These are phyloP conservation scores for Groenewaldozyma salmanticensis DNA, from an alignment of 805 yeast genomes.

Conservation along the genomic window DNA sequence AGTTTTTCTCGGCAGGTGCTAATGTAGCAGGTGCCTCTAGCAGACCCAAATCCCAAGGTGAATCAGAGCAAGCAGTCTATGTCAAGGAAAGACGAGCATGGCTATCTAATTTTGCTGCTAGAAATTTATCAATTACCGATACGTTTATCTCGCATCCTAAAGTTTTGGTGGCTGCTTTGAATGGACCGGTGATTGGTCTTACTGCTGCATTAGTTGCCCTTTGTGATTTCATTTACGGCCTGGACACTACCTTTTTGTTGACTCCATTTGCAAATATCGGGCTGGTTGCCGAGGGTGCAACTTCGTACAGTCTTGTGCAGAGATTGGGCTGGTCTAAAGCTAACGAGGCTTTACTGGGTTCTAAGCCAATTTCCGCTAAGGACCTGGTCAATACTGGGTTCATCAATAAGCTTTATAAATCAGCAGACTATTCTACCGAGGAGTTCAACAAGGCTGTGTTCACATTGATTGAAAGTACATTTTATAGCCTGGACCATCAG, in stretches of 20 bases:
- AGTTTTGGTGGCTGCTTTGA: slow-evolving; percentile 60
- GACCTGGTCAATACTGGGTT: slow-evolving; percentile 51
- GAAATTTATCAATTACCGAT: slow-evolving; percentile 61
- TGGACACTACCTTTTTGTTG: slow-evolving; percentile 46
- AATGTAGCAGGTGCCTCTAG: slow-evolving; percentile 30
- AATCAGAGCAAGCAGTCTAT: slow-evolving; percentile 12
- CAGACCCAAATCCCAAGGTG: slow-evolving; percentile 12
- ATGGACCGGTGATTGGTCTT: slow-evolving; percentile 83
- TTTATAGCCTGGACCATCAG: slow-evolving; percentile 37
- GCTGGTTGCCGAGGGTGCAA: slow-evolving; percentile 72
- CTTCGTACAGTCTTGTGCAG: slow-evolving; percentile 55
- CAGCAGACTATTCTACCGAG: slow-evolving; percentile 30
- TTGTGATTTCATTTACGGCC: slow-evolving; percentile 67
- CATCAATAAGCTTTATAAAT: slow-evolving; percentile 44
- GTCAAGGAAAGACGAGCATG: slow-evolving; percentile 28
- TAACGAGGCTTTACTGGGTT: slow-evolving; percentile 61
- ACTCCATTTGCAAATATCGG: slow-evolving; percentile 79
- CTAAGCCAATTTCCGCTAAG: slow-evolving; percentile 53
- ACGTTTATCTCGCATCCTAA: slow-evolving; percentile 63
- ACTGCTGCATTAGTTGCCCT: slow-evolving; percentile 64
- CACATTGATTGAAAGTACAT: slow-evolving; percentile 30
- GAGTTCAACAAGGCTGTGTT: slow-evolving; percentile 38
- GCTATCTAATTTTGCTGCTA: slow-evolving; percentile 52
- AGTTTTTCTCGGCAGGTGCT: slow-evolving; percentile 81
- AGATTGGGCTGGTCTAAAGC: slow-evolving; percentile 68